Evolutionary conservation across 192 early-diverging fungal genomes (phyloP).

Genomic region (Coemansia sp.): DNA sequence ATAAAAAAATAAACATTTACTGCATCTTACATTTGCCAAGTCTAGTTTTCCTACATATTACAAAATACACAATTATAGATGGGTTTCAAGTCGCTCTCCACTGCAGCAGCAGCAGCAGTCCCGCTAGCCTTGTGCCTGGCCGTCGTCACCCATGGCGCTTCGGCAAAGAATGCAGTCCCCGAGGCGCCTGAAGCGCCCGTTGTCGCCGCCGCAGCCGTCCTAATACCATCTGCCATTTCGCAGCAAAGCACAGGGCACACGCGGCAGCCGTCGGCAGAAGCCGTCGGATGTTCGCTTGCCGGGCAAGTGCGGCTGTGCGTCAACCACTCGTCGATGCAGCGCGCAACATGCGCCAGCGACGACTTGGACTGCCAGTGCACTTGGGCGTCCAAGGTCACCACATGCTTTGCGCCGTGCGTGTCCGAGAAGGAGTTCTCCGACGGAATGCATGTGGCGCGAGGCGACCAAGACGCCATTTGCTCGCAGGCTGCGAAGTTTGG

Average conservation of each 20-base stretch:
- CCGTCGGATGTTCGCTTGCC: slow-evolving; percentile 27
- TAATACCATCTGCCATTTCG: slow-evolving; percentile 1
- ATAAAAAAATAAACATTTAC: no score
- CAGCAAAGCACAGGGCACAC: background rate
- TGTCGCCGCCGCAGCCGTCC: slow-evolving; percentile 12
- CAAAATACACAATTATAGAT: no score
- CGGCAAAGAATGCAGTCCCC: background rate
- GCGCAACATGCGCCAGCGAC: slow-evolving; percentile 38
- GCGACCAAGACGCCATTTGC: slow-evolving; percentile 36
- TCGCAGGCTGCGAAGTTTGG: slow-evolving; percentile 52
- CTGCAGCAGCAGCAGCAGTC: background rate
- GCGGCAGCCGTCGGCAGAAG: background rate
- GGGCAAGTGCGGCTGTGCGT: slow-evolving; percentile 50
- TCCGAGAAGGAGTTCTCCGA: slow-evolving; percentile 36
- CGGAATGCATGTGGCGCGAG: slow-evolving; percentile 43
- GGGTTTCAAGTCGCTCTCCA: background rate
- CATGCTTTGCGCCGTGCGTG: slow-evolving; percentile 47
- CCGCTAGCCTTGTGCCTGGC: background rate
- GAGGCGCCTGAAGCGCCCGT: slow-evolving; percentile 10
- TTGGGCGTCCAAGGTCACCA: slow-evolving; percentile 38
- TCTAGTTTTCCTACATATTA: no score
- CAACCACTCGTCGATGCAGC: slow-evolving; percentile 49
- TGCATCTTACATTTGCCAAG: no score
- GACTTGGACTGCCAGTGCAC: slow-evolving; percentile 53
- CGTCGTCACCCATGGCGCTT: background rate